Base-by-base conservation (phyloP, 164 flowering plant species). In the Platanus orientalis region DNA sequence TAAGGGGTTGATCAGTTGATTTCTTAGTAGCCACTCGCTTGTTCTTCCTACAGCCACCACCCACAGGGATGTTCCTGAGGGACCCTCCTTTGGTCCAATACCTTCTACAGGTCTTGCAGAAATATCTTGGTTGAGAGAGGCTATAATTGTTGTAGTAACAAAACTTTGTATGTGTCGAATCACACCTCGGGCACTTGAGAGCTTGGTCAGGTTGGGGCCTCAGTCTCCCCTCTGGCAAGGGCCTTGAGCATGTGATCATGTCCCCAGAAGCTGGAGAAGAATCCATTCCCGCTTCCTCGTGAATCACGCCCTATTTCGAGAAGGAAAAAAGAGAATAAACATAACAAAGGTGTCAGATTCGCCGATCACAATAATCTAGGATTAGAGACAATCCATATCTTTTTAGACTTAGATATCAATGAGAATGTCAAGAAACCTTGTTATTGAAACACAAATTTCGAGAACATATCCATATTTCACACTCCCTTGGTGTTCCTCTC, bases 61-160 rank as follows among this genome's bases (percentile, higher is more conserved):
- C 94, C 0, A 87, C 90, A 19, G 94, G 94, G 19, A 87, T 84
- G 79, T 87, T 87, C 25, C 94, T 60, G 7, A 87, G 77, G 29
- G 94, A 79, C 6, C 94, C 94, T 0, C 94, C 94, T 74, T 87
- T 87, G 28, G 94, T 87, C 94, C 94, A 87, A 61, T 87, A 87
- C 79, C 94, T 72, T 61, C 94, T 64, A 61, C 94, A 87, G 10
- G 94, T 81, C 78, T 83, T 87, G 85, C 94, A 87, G 61, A 87
- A 87, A 80, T 87, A 87, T 50, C 94, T 71, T 13, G 94, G 94
- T 70, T 87, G 94, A 48, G 94, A 82, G 60, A 85, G 88, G 75
- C 94, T 87, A 71, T 87, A 87, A 51, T 87, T 87, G 83, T 87
- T 87, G 81, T 87, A 87, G 83, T 87, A 87, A 70, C 94, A 87